Percentiles rank a stretch among this genome's conserved stretches.
Evolutionary conservation across 768 basidiomycete species (phyloP).

Genomic region (Suillus decipiens): DNA sequence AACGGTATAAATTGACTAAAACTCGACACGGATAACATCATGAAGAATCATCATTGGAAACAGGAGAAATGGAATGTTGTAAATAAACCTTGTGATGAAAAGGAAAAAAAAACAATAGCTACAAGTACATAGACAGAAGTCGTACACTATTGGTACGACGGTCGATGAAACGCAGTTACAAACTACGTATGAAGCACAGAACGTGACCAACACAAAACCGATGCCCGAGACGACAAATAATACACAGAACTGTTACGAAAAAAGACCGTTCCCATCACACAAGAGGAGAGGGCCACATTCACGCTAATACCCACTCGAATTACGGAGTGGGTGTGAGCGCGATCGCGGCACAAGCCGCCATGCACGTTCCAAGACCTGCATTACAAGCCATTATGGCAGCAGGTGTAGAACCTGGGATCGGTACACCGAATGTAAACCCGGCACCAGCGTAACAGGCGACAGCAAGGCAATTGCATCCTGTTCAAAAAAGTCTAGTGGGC

Average conservation of each 20-base stretch:
- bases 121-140: neutral
- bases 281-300: neutral
- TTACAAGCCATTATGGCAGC: constrained; percentile 28
- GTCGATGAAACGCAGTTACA: neutral
- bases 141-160: neutral
- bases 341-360: constrained; percentile 24
- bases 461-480: constrained; percentile 28
- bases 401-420: constrained; percentile 19
- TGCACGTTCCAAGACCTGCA: constrained; percentile 24
- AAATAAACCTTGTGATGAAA: neutral
- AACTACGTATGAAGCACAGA: neutral
- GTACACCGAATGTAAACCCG: constrained; percentile 25
- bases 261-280: neutral
- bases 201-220: neutral
- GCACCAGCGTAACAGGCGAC: constrained; percentile 27
- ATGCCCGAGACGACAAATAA: neutral
- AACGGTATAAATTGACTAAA: neutral
- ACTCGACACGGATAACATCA: neutral
- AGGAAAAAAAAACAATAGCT: neutral
- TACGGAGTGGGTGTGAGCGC: constrained; percentile 28
- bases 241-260: neutral
- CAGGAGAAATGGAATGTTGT: neutral
- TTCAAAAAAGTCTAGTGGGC: neutral
- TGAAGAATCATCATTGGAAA: neutral
- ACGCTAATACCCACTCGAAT: constrained; percentile 2